phyloP scores from a whole-genome alignment of 495 filamentous ascomycete species.

The Daldinia decipiens region DNA sequence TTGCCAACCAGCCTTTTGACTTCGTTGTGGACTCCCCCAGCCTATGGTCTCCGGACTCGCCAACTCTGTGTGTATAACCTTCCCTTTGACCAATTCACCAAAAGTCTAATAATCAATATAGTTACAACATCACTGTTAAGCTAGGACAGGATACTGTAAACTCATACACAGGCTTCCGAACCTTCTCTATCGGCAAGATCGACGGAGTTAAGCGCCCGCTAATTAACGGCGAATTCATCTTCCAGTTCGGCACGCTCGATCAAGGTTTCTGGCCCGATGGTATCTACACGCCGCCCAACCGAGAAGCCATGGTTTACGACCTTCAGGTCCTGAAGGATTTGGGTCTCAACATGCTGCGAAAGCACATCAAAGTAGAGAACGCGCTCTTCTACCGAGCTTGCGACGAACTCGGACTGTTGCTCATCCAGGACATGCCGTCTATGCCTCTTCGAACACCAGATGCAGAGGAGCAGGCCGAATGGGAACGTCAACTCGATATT shows the following conservation, averaged over 20 bases:
- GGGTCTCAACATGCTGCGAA: slow-evolving; percentile 74
- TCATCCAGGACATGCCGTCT: slow-evolving; percentile 77
- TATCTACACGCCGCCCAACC: slow-evolving; percentile 67
- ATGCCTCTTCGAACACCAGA: slow-evolving; percentile 57
- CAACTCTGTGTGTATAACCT: slow-evolving; percentile 54
- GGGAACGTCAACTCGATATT: slow-evolving; percentile 68
- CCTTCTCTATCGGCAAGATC: slow-evolving; percentile 62
- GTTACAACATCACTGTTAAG: slow-evolving; percentile 68
- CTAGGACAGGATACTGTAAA: slow-evolving; percentile 63
- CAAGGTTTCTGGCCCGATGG: slow-evolving; percentile 79
- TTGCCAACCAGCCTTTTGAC: slow-evolving; percentile 59
- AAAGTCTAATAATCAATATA: slow-evolving; percentile 13
- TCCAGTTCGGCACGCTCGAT: slow-evolving; percentile 73
- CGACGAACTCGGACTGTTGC: slow-evolving; percentile 69
- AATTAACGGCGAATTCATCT: slow-evolving; percentile 71
- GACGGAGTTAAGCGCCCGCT: slow-evolving; percentile 69
- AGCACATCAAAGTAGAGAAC: slow-evolving; percentile 77
- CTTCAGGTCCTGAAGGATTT: slow-evolving; percentile 67
- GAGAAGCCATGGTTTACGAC: slow-evolving; percentile 73
- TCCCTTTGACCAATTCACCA: background rate
- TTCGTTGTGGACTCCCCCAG: slow-evolving; percentile 62
- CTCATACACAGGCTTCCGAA: slow-evolving; percentile 76
- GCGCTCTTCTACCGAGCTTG: slow-evolving; percentile 74
- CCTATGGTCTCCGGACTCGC: slow-evolving; percentile 70
- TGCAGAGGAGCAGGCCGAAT: slow-evolving; percentile 65